Base-by-base conservation (phyloP, 129 eudicot species). In the Centella asiatica region DNA sequence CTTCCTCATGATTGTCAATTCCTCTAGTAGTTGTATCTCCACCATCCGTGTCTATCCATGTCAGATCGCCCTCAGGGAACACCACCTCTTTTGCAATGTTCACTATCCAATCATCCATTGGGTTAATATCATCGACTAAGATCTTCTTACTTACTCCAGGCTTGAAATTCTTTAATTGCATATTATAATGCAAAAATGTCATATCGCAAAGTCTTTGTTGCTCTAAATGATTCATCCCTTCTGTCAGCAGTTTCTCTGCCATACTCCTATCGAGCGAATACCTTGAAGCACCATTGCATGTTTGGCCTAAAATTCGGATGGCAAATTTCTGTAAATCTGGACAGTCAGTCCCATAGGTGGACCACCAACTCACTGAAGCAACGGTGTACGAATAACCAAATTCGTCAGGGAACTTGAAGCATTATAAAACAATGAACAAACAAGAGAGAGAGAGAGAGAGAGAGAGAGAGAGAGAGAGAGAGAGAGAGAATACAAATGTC, bases 311-410 rank as follows among this genome's bases (percentile, higher is more conserved):
- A 9, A 77, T 72, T 54, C 65, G 54, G 18, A 77, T 20, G 9
- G 72, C 78, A 17, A 72, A 33, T 50, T 44, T 63, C 60, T 77
- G 78, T 31, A 77, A 34, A 6, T 77, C 74, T 2, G 82, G 82
- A 37, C 64, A 77, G 24, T 71, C 19, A 15, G n/a, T 48, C 20
- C 71, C 74, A 40, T 52, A 71, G 19, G 46, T 29, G 7, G 72
- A 44, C 82, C 82, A 77, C 77, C 77, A 72, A 33, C 6, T 32
- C 0, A 31, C 77, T 77, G 71, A 18, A 17, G 5, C 9, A 3
- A 46, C 18, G n/a, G 0, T 46, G 3, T 46, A 17, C 1, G 10
- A 17, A 7, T 46, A 4, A 45, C 10, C 24, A 45, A 45, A 18
- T 18, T 46, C 15, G 11, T 11, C n/a, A 36, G 11, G 11, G 7